These are phyloP conservation scores for Schoenoplectus tabernaemontani DNA, from an alignment of 202 grass and related monocot genomes.

Conservation along the genomic window DNA sequence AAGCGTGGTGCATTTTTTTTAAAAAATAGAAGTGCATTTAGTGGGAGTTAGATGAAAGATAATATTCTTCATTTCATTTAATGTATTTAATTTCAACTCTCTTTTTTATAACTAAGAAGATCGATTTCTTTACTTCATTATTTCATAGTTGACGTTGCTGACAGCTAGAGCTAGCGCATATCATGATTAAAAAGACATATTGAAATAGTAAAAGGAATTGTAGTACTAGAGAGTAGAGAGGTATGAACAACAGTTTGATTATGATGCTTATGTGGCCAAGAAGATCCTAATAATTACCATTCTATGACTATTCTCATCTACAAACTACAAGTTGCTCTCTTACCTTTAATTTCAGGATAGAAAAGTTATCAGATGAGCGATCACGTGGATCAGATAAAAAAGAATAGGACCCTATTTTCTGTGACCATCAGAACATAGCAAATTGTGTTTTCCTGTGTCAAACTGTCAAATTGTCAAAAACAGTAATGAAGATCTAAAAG, in stretches of 20 bases:
- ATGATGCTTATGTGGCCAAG: not conserved
- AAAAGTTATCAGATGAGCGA: no score
- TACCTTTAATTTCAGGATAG: no score
- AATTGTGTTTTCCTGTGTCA: not conserved
- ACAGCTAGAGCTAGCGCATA: not conserved
- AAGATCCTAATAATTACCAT: not conserved
- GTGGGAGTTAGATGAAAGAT: not conserved
- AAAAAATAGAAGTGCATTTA: not conserved
- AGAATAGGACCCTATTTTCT: not conserved
- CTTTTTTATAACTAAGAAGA: not conserved
- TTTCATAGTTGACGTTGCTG: not conserved
- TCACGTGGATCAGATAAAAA: not conserved
- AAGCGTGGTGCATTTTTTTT: not conserved
- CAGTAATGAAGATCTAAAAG: no score
- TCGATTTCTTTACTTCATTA: not conserved
- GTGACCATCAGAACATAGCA: not conserved
- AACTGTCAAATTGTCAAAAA: no score
- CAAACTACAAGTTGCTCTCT: not conserved
- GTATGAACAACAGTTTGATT: not conserved
- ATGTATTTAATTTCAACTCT: slow-evolving; percentile 1
- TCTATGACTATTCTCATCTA: not conserved
- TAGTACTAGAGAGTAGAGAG: not conserved
- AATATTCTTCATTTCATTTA: not conserved
- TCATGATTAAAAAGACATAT: no score
- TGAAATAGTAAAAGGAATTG: not conserved